phyloP scores from a whole-genome alignment of 2,329 filamentous ascomycete species.

The Chaetomiaceae sp. region DNA sequence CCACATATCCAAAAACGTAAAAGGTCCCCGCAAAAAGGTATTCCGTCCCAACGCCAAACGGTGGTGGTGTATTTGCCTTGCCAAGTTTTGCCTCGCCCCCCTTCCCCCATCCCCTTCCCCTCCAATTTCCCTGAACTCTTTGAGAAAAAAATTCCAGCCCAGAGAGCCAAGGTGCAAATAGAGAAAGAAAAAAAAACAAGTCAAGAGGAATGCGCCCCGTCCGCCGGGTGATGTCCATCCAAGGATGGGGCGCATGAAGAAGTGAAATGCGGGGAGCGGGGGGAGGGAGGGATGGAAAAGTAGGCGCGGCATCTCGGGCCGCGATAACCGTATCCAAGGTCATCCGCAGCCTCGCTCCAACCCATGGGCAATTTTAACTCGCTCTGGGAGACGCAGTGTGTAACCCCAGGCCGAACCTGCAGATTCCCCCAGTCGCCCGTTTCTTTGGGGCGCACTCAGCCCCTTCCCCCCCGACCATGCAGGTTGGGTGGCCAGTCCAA shows the following conservation, averaged over 20 bases:
- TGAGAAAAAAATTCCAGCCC: constrained; percentile 2
- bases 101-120: neutral
- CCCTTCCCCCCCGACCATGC: too few relatives aligned
- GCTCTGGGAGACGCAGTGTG: constrained; percentile 5
- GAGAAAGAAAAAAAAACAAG: constrained; percentile 1
- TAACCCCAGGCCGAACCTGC: constrained; percentile 11
- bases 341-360: constrained; percentile 14
- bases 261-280: constrained; percentile 23
- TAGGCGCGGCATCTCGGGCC: constrained; percentile 17
- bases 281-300: constrained; percentile 10
- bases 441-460: neutral
- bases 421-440: constrained; percentile 5
- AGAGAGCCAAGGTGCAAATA: constrained; percentile 3
- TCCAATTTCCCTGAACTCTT: neutral
- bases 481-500: too few relatives aligned
- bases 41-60: constrained; percentile 14
- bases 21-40: constrained; percentile 9
- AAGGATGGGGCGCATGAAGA: constrained; percentile 14
- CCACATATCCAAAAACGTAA: constrained; percentile 3
- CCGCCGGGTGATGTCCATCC: constrained; percentile 17
- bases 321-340: constrained; percentile 14
- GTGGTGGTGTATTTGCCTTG: constrained; percentile 6
- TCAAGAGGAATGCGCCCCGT: neutral
- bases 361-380: constrained; percentile 13
- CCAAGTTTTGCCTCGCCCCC: constrained; percentile 3